Evolutionary conservation across 768 basidiomycete species (phyloP).

Genomic region (Suillus discolor): DNA sequence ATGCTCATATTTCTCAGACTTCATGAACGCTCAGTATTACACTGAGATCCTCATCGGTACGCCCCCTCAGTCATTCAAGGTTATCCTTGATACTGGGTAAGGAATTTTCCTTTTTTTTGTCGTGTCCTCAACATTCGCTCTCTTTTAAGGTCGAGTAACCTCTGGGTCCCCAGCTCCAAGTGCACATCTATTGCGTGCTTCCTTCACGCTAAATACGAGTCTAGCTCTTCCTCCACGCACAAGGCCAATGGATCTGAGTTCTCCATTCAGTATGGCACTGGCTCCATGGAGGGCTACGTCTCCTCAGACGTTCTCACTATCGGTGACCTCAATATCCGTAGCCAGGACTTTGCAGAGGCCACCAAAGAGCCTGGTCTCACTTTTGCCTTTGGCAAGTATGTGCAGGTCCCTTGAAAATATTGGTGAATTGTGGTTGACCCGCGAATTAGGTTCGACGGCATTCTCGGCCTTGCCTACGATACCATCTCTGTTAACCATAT

Average conservation of each 20-base stretch:
- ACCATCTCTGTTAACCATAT: constrained; percentile 95
- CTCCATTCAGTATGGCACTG: constrained; percentile 92
- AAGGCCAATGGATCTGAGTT: constrained; percentile 89
- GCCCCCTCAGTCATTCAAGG: constrained; percentile 90
- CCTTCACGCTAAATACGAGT: constrained; percentile 93
- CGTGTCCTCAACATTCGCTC: constrained; percentile 12
- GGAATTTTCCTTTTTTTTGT: neutral
- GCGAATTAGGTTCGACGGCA: constrained; percentile 82
- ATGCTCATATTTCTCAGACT: constrained; percentile 57
- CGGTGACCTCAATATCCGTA: constrained; percentile 75
- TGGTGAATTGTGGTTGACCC: neutral
- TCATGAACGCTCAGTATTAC: constrained; percentile 98
- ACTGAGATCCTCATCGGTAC: constrained; percentile 82
- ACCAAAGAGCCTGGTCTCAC: constrained; percentile 95
- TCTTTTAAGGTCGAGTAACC: constrained; percentile 74
- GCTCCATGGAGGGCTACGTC: constrained; percentile 95
- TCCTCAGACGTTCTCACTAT: constrained; percentile 81
- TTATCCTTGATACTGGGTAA: constrained; percentile 91
- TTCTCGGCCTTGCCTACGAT: constrained; percentile 92
- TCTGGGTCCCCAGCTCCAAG: constrained; percentile 85
- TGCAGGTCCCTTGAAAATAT: constrained; percentile 11
- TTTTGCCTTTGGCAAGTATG: constrained; percentile 94
- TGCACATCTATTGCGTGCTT: constrained; percentile 93
- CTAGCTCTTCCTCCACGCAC: constrained; percentile 76
- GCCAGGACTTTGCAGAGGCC: constrained; percentile 93